Percentiles rank a stretch among this genome's conserved stretches.
Conservation (phyloP, 305 asterid species). For the Stenogyne calaminthoides region DNA sequence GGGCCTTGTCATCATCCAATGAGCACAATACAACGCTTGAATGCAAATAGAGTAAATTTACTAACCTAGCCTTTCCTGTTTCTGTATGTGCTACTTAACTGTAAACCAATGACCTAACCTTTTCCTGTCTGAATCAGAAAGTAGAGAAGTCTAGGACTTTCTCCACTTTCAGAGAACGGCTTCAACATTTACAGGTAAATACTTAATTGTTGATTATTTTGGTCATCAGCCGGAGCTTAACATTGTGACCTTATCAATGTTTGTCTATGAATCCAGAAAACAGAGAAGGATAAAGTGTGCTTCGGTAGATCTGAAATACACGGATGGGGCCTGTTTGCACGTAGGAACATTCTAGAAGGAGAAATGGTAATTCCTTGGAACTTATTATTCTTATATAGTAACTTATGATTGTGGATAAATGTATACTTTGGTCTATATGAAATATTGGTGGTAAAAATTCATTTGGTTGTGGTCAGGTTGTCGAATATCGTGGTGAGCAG, state of each 20-base stretch:
- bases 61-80: conserved; percentile 16
- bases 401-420: background rate
- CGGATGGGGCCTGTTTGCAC: conserved; percentile 98
- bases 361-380: conserved; percentile 71
- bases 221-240: conserved; percentile 23
- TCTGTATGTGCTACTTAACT: background rate
- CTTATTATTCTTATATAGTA: conserved; percentile 9
- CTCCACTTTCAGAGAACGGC: conserved; percentile 86
- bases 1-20: conserved; percentile 78
- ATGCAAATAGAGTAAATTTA: conserved; percentile 56
- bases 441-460: background rate
- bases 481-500: conserved; percentile 98
- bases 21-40: conserved; percentile 55
- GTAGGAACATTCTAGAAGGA: conserved; percentile 85
- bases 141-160: conserved; percentile 63
- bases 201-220: conserved; percentile 25
- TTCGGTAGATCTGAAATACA: conserved; percentile 97
- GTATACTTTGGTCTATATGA: background rate
- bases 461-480: conserved; percentile 60
- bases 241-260: conserved; percentile 33
- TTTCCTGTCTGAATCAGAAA: conserved; percentile 57
- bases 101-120: conserved; percentile 14
- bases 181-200: conserved; percentile 88
- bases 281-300: conserved; percentile 90
- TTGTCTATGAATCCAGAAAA: conserved; percentile 58